Conservation (phyloP, 2,329 filamentous ascomycete genomes). For the Ophiostoma sp. region DNA sequence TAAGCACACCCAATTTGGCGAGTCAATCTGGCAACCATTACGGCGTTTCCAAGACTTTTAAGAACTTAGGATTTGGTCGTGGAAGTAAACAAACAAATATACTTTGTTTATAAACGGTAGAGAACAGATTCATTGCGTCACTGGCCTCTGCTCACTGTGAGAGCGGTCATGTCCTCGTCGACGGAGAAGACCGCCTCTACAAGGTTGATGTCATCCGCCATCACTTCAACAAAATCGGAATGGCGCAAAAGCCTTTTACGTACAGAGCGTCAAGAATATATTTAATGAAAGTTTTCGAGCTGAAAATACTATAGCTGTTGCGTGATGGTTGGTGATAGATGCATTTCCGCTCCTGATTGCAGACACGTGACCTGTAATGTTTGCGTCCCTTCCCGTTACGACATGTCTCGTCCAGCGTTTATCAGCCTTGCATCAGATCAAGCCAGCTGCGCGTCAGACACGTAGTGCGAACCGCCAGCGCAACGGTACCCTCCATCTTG, state of each 20-base stretch:
- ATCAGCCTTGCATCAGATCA: not conserved
- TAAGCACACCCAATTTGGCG: not conserved
- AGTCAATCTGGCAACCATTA: no score
- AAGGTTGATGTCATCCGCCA: not conserved
- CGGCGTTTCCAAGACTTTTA: not conserved
- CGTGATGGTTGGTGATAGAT: no score
- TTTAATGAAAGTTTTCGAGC: not conserved
- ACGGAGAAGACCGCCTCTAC: not conserved
- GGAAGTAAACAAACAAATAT: not conserved
- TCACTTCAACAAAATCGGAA: no score
- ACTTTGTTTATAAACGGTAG: not conserved
- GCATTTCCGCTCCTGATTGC: no score
- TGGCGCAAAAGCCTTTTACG: no score
- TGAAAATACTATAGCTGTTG: no score
- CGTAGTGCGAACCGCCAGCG: constrained; percentile 13
- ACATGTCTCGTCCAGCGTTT: no score
- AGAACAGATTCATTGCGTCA: not conserved
- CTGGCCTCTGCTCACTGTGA: not conserved
- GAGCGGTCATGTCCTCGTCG: constrained; percentile 2
- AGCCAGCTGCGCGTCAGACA: constrained; percentile 3
- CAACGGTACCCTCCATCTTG: constrained; percentile 13
- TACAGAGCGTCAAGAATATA: not conserved
- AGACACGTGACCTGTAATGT: no score
- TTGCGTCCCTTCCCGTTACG: no score
- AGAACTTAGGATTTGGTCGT: not conserved